phyloP scores from a whole-genome alignment of 371 early-diverging fungal species.

The Nosema muscidifuracis region DNA sequence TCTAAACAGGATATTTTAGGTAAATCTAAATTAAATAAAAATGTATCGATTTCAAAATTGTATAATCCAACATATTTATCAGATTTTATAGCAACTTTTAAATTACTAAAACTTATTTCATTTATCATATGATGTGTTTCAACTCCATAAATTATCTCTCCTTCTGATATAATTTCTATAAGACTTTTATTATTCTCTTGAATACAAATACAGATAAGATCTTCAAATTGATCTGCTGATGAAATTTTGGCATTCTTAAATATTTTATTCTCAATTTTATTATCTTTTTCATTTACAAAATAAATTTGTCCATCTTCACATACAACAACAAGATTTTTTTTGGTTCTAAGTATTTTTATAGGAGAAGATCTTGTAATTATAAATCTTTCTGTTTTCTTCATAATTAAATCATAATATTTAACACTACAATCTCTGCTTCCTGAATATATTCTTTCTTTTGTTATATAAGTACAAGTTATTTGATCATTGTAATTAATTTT shows the following conservation, averaged over 20 bases:
- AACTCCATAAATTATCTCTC: slow-evolving; percentile 20
- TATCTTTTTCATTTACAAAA: not conserved
- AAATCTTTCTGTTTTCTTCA: not conserved
- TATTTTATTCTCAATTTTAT: not conserved
- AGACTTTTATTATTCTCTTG: not conserved
- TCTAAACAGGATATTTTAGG: slow-evolving; percentile 37
- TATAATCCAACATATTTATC: slow-evolving; percentile 27
- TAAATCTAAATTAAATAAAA: slow-evolving; percentile 31
- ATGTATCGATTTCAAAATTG: slow-evolving; percentile 25
- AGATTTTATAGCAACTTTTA: slow-evolving; percentile 18
- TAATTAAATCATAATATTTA: slow-evolving; percentile 17
- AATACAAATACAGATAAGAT: not conserved
- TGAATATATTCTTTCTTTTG: slow-evolving; percentile 22
- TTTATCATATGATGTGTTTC: slow-evolving; percentile 8
- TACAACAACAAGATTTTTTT: slow-evolving; percentile 6
- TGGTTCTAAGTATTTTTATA: slow-evolving; percentile 7
- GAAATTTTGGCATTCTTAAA: not conserved
- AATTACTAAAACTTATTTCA: not conserved
- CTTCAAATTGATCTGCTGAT: not conserved
- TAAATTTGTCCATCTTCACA: slow-evolving; percentile 21
- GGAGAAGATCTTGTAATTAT: slow-evolving; percentile 13
- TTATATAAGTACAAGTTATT: slow-evolving; percentile 19
- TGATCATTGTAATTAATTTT: slow-evolving; percentile 14
- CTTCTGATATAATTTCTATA: slow-evolving; percentile 13
- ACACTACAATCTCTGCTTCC: slow-evolving; percentile 38